A percentile compares a stretch with the other conserved stretches of the same genome.
phyloP scores from a whole-genome alignment of 179 eudicot species.

The Gypsophila paniculata region DNA sequence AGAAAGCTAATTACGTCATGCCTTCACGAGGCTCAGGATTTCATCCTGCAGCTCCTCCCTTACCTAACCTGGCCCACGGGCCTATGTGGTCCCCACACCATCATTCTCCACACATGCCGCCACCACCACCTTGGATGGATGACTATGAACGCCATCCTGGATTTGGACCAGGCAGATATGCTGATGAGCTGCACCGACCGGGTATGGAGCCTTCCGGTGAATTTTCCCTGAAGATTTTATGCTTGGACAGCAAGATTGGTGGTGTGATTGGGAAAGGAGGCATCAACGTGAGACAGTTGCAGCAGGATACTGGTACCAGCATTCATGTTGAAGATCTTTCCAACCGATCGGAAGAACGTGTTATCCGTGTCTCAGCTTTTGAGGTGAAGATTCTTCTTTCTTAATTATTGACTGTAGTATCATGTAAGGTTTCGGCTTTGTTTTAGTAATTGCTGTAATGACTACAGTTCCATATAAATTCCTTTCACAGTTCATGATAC shows the following conservation, averaged over 20 bases:
- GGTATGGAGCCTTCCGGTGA: constrained; percentile 55
- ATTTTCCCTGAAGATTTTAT: constrained; percentile 66
- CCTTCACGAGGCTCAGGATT: constrained; percentile 40
- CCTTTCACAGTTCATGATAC: background rate
- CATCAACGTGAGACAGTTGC: constrained; percentile 51
- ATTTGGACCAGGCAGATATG: constrained; percentile 36
- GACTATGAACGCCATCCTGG: constrained; percentile 35
- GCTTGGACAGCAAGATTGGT: constrained; percentile 63
- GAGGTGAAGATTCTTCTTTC: constrained; percentile 47
- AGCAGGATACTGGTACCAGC: constrained; percentile 72
- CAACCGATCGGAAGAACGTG: constrained; percentile 60
- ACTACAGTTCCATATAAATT: background rate
- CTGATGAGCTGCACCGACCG: constrained; percentile 34
- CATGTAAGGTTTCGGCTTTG: background rate
- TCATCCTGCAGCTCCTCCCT: constrained; percentile 46
- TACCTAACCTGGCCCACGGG: constrained; percentile 38
- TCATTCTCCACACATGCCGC: constrained; percentile 40
- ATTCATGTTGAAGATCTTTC: constrained; percentile 61
- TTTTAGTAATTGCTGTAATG: background rate
- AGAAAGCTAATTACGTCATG: constrained; percentile 44
- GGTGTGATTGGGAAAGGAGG: constrained; percentile 87
- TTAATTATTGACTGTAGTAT: background rate
- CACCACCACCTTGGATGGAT: constrained; percentile 48
- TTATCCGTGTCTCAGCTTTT: constrained; percentile 64
- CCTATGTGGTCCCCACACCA: constrained; percentile 50